Conservation (phyloP, 1,284 basidiomycete genomes). For the Microbotryum scabiosae region DNA sequence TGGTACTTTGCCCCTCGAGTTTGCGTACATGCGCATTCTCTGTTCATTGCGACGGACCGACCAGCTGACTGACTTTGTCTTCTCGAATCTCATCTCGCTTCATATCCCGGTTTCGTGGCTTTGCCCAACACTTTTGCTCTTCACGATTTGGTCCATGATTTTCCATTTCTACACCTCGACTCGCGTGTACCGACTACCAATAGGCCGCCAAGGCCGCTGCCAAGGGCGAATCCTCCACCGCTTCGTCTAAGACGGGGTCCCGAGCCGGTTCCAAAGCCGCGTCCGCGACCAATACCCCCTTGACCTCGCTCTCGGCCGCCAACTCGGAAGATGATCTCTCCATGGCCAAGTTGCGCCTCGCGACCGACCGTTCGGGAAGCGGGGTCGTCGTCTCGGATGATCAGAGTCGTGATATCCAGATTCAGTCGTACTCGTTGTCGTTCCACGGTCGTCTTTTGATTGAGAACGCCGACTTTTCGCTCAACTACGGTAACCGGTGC, state of each 20-base stretch:
- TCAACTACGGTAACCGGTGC: constrained; percentile 89
- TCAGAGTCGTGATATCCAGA: constrained; percentile 93
- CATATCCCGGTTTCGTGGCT: neutral
- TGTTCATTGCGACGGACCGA: neutral
- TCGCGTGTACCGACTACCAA: neutral
- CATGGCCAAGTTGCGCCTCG: constrained; percentile 80
- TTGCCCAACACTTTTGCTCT: no score
- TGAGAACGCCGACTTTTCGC: constrained; percentile 77
- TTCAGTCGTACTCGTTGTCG: constrained; percentile 88
- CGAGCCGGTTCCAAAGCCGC: constrained; percentile 51
- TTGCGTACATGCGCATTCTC: neutral
- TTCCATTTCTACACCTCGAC: neutral
- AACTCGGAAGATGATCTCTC: constrained; percentile 43
- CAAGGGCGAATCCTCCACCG: constrained; percentile 45
- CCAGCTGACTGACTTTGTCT: neutral
- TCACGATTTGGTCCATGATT: neutral
- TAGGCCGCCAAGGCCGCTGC: constrained; percentile 66
- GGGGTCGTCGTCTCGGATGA: constrained; percentile 89
- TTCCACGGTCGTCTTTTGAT: constrained; percentile 94
- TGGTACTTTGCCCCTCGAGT: neutral
- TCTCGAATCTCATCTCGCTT: neutral
- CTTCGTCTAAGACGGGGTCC: constrained; percentile 49
- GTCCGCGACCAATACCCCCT: constrained; percentile 57
- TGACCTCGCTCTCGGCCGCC: constrained; percentile 54
- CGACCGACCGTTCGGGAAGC: constrained; percentile 79